Evolutionary conservation across 148 eudicot genomes (phyloP).

Genomic region (Rhododendron mucronatum): DNA sequence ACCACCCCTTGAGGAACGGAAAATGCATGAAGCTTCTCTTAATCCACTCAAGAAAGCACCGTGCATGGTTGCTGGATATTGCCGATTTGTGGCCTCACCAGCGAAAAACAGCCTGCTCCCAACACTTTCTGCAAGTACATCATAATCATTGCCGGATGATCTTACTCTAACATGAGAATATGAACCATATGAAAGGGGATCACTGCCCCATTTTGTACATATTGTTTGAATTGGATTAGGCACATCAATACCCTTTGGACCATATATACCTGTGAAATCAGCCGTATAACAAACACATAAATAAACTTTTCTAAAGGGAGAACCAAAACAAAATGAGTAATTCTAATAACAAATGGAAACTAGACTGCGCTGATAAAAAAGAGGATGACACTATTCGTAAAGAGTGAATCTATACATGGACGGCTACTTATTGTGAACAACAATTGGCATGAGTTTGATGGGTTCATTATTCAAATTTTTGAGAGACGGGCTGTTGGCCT

Average conservation of each 20-base stretch:
- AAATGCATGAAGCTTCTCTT: constrained; percentile 80
- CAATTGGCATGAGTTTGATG: background rate
- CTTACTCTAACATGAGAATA: constrained; percentile 79
- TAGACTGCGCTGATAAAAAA: background rate
- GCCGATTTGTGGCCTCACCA: constrained; percentile 80
- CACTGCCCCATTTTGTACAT: constrained; percentile 89
- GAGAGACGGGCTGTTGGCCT: background rate
- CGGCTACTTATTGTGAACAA: background rate
- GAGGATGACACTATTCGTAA: background rate
- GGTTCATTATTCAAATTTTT: background rate
- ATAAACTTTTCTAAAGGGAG: constrained; percentile 9
- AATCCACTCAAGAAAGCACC: constrained; percentile 88
- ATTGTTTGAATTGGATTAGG: constrained; percentile 76
- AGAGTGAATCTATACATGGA: background rate
- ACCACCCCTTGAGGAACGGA: constrained; percentile 31
- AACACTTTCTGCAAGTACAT: constrained; percentile 72
- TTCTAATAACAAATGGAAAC: background rate
- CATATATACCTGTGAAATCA: constrained; percentile 63
- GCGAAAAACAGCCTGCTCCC: constrained; percentile 67
- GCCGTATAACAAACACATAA: constrained; percentile 1
- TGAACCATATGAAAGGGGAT: constrained; percentile 80
- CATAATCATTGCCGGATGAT: constrained; percentile 81
- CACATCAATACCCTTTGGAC: constrained; percentile 67
- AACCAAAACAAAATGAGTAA: background rate
- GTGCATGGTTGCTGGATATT: constrained; percentile 94